Base-by-base conservation (phyloP, 2,329 filamentous ascomycete species). In the Dactylellina leptospora region DNA sequence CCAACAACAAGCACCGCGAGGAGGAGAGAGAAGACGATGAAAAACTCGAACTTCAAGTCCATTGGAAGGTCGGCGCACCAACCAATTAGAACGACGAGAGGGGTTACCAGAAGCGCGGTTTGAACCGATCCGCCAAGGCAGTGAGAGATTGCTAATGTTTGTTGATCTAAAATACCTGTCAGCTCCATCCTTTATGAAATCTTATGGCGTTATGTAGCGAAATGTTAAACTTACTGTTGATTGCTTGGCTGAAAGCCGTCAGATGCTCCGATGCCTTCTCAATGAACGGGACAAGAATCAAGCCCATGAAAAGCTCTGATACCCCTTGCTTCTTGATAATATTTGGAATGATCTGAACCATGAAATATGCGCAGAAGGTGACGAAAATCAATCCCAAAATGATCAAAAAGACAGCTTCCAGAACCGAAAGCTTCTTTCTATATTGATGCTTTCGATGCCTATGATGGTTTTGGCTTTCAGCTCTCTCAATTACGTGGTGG, bases 261-360 rank as follows among this genome's bases (percentile, higher is more conserved):
- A 96, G 81, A 80, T 96, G 91, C 80, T 96, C 91, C 10, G 91
- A 91, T 1, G 90, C 88, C 80, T 96, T 96, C 78, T 96, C 92
- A 4, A 96, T 91, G 0, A 96, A 84, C 2, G 90, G 88, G 5
- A 95, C 85, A 0, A 96, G 83, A 74, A 95, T 93, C 30, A 96
- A 82, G 76, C 91, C 86, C 74, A 88, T 81, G 74, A 88, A 88
- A 22, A 83, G 82, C 74, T 87, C 85, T 0, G 82, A 82, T 30
- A 88, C 81, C 25, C 27, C 78, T 13, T 80, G 80, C 22, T 50
- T 33, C 5, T 69, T 23, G n/a, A 69, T 53, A 22, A 69, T 53
- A n/a, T 25, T 30, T 3, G 63, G 63, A 16, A 69, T 69, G 36
- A 58, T 44, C 47, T 44, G 45, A 6, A 69, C 54, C 36, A 69